These are phyloP conservation scores for Cutaneotrichosporon cavernicola DNA, from an alignment of 1,284 basidiomycete genomes.

Conservation along the genomic window DNA sequence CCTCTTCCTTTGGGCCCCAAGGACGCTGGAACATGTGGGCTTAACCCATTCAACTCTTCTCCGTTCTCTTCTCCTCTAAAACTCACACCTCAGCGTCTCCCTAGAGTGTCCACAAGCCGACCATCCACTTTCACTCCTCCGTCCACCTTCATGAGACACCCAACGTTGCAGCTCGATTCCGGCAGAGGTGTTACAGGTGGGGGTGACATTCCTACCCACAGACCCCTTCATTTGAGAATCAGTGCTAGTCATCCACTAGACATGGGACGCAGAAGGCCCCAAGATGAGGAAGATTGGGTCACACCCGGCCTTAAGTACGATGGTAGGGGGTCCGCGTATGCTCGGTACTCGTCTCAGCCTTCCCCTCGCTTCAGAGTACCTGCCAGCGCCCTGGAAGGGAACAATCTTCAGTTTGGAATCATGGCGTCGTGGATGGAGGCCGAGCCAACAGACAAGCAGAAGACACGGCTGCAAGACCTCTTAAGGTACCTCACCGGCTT, in stretches of 20 bases:
- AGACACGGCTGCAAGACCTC: neutral
- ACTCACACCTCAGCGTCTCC: neutral
- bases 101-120: neutral
- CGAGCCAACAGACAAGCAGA: neutral
- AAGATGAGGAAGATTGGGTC: neutral
- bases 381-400: neutral
- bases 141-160: neutral
- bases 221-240: neutral
- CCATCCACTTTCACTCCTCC: neutral
- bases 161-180: neutral
- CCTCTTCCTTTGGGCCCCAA: neutral
- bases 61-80: neutral
- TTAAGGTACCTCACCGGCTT: neutral
- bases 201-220: neutral
- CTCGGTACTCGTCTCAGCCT: neutral
- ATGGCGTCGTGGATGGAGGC: conserved; percentile 11
- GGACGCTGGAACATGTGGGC: neutral
- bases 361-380: conserved; percentile 1
- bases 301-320: neutral
- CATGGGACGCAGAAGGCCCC: neutral
- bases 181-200: neutral
- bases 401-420: conserved; percentile 5
- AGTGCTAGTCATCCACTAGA: neutral
- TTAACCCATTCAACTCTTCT: neutral
- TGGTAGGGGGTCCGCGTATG: conserved; percentile 7